phyloP scores from a whole-genome alignment of 2,329 filamentous ascomycete genomes.

The Ophiostoma quercus region DNA sequence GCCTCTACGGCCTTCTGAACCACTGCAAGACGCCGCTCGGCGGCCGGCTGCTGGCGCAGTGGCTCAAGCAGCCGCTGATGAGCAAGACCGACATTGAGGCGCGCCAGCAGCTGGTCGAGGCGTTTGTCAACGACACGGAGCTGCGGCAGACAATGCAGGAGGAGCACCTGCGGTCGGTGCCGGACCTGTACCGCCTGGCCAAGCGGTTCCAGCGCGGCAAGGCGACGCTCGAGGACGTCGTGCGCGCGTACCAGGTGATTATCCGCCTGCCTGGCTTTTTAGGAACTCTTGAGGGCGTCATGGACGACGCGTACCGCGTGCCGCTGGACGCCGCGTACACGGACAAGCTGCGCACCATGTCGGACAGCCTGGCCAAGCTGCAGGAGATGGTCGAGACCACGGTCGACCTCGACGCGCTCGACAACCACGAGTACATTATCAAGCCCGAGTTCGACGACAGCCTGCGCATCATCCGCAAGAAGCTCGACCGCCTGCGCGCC shows the following conservation, averaged over 20 bases:
- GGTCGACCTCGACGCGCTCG: slow-evolving; percentile 88
- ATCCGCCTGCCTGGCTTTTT: slow-evolving; percentile 89
- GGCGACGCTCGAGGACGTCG: slow-evolving; percentile 91
- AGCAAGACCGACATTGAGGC: slow-evolving; percentile 77
- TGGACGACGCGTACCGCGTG: slow-evolving; percentile 89
- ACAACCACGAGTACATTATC: slow-evolving; percentile 98
- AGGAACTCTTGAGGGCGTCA: slow-evolving; percentile 81
- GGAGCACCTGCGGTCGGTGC: slow-evolving; percentile 86
- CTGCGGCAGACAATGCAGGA: slow-evolving; percentile 95
- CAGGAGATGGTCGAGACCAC: slow-evolving; percentile 99
- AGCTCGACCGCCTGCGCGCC: slow-evolving; percentile 74
- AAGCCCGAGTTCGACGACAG: slow-evolving; percentile 95
- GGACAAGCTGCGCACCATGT: slow-evolving; percentile 68
- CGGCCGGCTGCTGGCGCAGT: slow-evolving; percentile 83
- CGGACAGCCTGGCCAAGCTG: slow-evolving; percentile 73
- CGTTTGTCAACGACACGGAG: slow-evolving; percentile 88
- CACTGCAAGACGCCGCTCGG: slow-evolving; percentile 97
- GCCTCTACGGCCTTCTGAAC: slow-evolving; percentile 85
- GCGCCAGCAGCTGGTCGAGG: slow-evolving; percentile 89
- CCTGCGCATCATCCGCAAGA: slow-evolving; percentile 80
- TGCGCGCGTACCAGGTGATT: slow-evolving; percentile 88
- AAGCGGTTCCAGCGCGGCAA: slow-evolving; percentile 92
- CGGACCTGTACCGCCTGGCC: slow-evolving; percentile 85
- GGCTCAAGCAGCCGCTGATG: slow-evolving; percentile 98
- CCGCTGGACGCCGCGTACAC: slow-evolving; percentile 85